Percentiles rank a stretch among this genome's conserved stretches.
Conservation (phyloP, 176 grass and related monocot genomes). For the Hordeum marinum region DNA sequence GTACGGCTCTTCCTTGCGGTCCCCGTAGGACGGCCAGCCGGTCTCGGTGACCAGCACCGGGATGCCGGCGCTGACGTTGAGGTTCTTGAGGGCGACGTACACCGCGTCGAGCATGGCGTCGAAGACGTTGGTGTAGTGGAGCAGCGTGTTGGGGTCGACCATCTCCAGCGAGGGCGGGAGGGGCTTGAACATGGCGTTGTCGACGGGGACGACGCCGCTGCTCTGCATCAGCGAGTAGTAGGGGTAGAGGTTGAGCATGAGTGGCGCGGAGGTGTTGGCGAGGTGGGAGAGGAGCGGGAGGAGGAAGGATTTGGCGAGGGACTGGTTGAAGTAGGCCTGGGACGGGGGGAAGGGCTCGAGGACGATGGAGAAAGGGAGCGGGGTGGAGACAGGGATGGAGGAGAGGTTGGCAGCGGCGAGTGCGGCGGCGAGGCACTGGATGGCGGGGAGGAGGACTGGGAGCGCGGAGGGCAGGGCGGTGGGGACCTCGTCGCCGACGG, state of each 20-base stretch:
- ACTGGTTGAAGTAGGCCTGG: constrained; percentile 94
- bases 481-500: constrained; percentile 81
- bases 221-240: constrained; percentile 92
- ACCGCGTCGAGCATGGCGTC: constrained; percentile 97
- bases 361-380: constrained; percentile 86
- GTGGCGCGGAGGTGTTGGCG: constrained; percentile 64
- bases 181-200: constrained; percentile 87
- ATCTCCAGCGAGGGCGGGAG: constrained; percentile 72
- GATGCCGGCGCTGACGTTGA: constrained; percentile 37
- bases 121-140: constrained; percentile 94
- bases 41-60: constrained; percentile 79
- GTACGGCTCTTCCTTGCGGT: constrained; percentile 61
- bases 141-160: constrained; percentile 92
- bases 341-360: constrained; percentile 87
- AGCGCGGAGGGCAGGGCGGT: constrained; percentile 62
- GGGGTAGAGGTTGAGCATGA: constrained; percentile 97
- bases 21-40: constrained; percentile 87
- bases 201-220: constrained; percentile 67
- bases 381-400: constrained; percentile 77
- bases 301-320: constrained; percentile 51
- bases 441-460: constrained; percentile 78
- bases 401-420: constrained; percentile 70
- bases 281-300: constrained; percentile 72
- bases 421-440: constrained; percentile 54
- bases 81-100: constrained; percentile 61